A percentile compares a stretch with the other conserved stretches of the same genome.
Conservation (phyloP, 345 rosid species). For the Pistacia vera region DNA sequence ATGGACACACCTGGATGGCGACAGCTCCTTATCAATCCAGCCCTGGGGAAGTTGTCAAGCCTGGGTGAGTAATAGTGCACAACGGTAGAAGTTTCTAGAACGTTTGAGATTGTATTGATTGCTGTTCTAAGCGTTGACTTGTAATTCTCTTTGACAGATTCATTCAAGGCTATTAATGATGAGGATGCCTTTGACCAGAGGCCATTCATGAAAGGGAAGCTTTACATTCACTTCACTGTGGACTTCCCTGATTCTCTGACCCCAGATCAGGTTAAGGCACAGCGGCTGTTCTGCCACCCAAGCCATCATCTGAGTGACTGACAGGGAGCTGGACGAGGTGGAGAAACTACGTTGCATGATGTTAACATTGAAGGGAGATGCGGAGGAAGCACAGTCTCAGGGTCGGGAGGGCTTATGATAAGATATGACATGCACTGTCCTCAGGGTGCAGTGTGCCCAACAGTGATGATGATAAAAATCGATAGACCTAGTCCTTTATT, state of each 20-base stretch:
- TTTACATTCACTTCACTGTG: conserved; percentile 77
- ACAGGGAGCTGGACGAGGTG: conserved; percentile 87
- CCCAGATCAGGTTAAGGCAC: conserved; percentile 68
- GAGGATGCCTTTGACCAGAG: conserved; percentile 84
- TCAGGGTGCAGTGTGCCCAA: conserved; percentile 77
- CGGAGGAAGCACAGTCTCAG: conserved; percentile 66
- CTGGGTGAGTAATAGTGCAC: conserved; percentile 46
- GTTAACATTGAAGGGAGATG: conserved; percentile 88
- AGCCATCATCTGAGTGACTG: conserved; percentile 48
- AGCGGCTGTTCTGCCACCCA: conserved; percentile 61
- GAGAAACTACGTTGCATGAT: conserved; percentile 86
- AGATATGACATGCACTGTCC: conserved; percentile 54
- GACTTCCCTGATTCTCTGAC: conserved; percentile 87
- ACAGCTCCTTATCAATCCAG: conserved; percentile 84
- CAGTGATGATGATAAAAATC: conserved; percentile 43
- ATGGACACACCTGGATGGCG: conserved; percentile 79
- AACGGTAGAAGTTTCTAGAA: not conserved
- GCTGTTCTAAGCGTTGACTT: not conserved
- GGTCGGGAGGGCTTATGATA: conserved; percentile 62
- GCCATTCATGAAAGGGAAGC: conserved; percentile 92
- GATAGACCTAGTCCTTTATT: not conserved
- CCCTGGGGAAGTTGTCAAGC: conserved; percentile 87
- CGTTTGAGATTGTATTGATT: not conserved
- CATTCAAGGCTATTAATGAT: conserved; percentile 76
- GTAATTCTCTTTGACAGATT: conserved; percentile 39